These are phyloP conservation scores for Colletotrichum theobromicola DNA, from an alignment of 2,329 filamentous ascomycete genomes.

Conservation along the genomic window DNA sequence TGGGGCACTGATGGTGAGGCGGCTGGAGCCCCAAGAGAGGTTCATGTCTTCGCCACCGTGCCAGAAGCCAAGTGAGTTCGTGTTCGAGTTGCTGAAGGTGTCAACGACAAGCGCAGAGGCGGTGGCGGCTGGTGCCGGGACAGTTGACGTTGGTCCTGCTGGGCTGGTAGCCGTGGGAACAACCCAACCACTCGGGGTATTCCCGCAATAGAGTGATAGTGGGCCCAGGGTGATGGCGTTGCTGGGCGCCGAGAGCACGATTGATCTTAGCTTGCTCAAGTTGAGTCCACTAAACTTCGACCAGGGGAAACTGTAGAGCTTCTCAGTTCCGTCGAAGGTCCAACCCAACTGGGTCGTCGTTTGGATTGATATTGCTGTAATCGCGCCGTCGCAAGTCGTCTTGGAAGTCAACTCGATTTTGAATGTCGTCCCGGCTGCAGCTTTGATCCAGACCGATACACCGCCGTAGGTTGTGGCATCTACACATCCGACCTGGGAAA, in stretches of 20 bases:
- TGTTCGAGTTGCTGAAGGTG: slow-evolving; percentile 55
- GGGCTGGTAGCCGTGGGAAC: slow-evolving; percentile 44
- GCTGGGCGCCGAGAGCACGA: slow-evolving; percentile 55
- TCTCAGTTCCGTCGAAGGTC: slow-evolving; percentile 64
- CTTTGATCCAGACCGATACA: slow-evolving; percentile 60
- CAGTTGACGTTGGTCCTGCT: slow-evolving; percentile 48
- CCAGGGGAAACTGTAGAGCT: slow-evolving; percentile 64
- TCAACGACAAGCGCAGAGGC: slow-evolving; percentile 63
- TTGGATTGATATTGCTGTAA: slow-evolving; percentile 38
- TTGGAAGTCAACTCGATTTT: slow-evolving; percentile 56
- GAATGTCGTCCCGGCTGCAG: slow-evolving; percentile 55
- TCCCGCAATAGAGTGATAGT: slow-evolving; percentile 63
- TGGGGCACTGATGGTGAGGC: slow-evolving; percentile 47
- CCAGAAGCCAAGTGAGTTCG: slow-evolving; percentile 68
- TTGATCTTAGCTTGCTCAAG: slow-evolving; percentile 53
- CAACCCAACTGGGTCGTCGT: slow-evolving; percentile 58
- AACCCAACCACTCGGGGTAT: slow-evolving; percentile 52
- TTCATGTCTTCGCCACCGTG: slow-evolving; percentile 69
- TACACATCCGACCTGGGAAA: slow-evolving; percentile 60
- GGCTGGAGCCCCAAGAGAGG: slow-evolving; percentile 54
- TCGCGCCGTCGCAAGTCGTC: slow-evolving; percentile 45
- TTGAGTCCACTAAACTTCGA: slow-evolving; percentile 56
- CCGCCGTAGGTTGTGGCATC: slow-evolving; percentile 59
- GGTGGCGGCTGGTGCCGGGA: slow-evolving; percentile 53
- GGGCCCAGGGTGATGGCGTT: slow-evolving; percentile 58